These are phyloP conservation scores for Paramyrothecium roridum DNA, from an alignment of 2,329 filamentous ascomycete genomes.

Conservation along the genomic window DNA sequence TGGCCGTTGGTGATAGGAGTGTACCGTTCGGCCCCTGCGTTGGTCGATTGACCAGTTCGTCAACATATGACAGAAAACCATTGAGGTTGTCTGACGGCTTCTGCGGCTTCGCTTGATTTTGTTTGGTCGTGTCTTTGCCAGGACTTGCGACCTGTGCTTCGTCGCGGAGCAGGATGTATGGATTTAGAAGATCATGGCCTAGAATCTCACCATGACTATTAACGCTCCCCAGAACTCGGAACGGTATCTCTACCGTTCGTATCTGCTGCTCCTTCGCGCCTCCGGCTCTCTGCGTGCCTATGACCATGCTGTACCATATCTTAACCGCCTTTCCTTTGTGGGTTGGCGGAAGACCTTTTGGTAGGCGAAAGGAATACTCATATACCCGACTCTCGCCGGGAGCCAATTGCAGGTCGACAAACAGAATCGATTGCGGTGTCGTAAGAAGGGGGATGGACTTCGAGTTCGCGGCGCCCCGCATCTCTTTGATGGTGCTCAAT, in stretches of 20 bases:
- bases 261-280: slow-evolving; percentile 77
- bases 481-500: slow-evolving; percentile 90
- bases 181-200: slow-evolving; percentile 90
- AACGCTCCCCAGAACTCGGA: slow-evolving; percentile 89
- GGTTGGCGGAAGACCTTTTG: slow-evolving; percentile 83
- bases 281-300: slow-evolving; percentile 85
- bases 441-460: slow-evolving; percentile 89
- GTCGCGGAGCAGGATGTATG: slow-evolving; percentile 85
- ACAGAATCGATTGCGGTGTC: slow-evolving; percentile 91
- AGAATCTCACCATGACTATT: slow-evolving; percentile 85
- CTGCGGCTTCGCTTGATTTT: slow-evolving; percentile 21
- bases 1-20: slow-evolving; percentile 70
- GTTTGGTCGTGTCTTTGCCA: slow-evolving; percentile 18
- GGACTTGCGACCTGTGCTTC: slow-evolving; percentile 63
- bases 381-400: slow-evolving; percentile 88
- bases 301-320: slow-evolving; percentile 84
- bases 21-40: slow-evolving; percentile 52
- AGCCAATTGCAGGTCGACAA: slow-evolving; percentile 83
- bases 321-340: slow-evolving; percentile 93
- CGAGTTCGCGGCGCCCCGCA: slow-evolving; percentile 82
- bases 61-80: slow-evolving; percentile 74
- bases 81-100: slow-evolving; percentile 43
- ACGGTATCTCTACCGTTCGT: slow-evolving; percentile 87
- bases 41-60: slow-evolving; percentile 65
- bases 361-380: slow-evolving; percentile 82